Percentiles rank a stretch among this genome's conserved stretches.
Conservation (phyloP, 805 yeast species). For the Sugiyamaella marilandica region DNA sequence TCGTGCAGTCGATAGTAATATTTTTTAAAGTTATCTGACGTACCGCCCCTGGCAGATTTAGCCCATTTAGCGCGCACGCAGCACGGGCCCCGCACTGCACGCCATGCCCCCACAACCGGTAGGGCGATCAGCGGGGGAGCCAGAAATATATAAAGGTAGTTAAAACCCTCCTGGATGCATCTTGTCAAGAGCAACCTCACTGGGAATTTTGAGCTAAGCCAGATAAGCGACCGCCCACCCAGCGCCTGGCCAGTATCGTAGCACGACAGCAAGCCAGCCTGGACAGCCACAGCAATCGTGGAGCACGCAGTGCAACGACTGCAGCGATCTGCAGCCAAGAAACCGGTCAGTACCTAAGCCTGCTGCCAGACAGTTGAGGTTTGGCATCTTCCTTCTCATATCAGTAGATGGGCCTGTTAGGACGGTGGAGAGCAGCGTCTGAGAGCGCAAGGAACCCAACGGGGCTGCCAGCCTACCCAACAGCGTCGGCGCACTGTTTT, state of each 20-base stretch:
- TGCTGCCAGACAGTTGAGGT: neutral
- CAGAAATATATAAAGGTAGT: too few species aligned
- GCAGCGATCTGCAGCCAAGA: constrained; percentile 4
- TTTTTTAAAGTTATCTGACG: neutral
- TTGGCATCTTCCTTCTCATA: neutral
- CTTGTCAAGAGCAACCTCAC: too few species aligned
- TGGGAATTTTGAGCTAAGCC: too few species aligned
- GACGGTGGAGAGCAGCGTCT: constrained; percentile 12
- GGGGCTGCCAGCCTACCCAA: constrained; percentile 8
- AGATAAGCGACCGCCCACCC: too few species aligned
- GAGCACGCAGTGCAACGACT: neutral
- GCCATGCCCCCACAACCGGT: too few species aligned
- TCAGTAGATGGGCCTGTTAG: constrained; percentile 7
- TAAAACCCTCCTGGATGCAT: too few species aligned
- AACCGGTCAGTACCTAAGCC: neutral
- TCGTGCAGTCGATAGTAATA: too few species aligned
- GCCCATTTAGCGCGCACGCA: too few species aligned
- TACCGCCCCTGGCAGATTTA: neutral
- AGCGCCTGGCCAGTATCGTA: too few species aligned
- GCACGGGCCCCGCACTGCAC: too few species aligned
- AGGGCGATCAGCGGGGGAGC: too few species aligned
- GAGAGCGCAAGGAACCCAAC: constrained; percentile 11
- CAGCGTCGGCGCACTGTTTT: constrained; percentile 6
- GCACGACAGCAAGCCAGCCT: neutral
- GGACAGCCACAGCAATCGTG: neutral